phyloP scores from a whole-genome alignment of 2,329 filamentous ascomycete species.

The Nigrospora oryzae region DNA sequence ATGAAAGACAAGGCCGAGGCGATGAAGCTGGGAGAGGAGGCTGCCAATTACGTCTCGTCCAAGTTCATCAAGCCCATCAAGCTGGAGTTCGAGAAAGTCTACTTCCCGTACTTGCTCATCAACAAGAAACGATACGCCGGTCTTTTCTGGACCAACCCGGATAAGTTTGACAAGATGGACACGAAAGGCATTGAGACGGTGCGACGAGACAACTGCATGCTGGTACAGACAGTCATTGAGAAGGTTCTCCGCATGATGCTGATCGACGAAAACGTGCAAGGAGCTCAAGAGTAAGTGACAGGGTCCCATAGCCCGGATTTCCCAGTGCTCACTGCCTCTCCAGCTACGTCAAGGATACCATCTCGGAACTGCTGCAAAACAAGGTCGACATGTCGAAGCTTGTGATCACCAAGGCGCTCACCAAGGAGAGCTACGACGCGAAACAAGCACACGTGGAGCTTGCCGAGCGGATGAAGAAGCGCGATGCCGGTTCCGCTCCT shows the following conservation, averaged over 20 bases:
- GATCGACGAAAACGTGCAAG: slow-evolving; percentile 83
- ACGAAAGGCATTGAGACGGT: slow-evolving; percentile 99
- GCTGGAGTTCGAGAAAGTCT: slow-evolving; percentile 98
- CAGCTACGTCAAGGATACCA: slow-evolving; percentile 93
- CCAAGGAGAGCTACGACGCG: slow-evolving; percentile 79
- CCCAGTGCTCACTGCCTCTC: slow-evolving; percentile 23
- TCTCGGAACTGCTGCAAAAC: slow-evolving; percentile 91
- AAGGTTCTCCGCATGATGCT: slow-evolving; percentile 92
- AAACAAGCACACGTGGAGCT: slow-evolving; percentile 97
- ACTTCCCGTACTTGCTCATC: slow-evolving; percentile 95
- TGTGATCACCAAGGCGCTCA: slow-evolving; percentile 94
- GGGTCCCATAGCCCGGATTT: too few relatives aligned
- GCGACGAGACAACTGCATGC: slow-evolving; percentile 86
- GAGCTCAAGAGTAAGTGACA: slow-evolving; percentile 77
- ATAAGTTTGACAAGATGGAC: slow-evolving; percentile 99
- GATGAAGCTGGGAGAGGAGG: slow-evolving; percentile 94
- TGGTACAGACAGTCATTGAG: slow-evolving; percentile 96
- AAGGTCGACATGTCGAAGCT: slow-evolving; percentile 99
- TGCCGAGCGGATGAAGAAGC: slow-evolving; percentile 92
- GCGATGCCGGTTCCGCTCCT: slow-evolving; percentile 88
- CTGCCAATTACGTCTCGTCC: slow-evolving; percentile 75
- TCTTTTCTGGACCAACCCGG: slow-evolving; percentile 90
- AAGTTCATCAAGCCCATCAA: slow-evolving; percentile 98
- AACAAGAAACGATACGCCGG: slow-evolving; percentile 99
- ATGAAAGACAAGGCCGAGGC: slow-evolving; percentile 77